These are phyloP conservation scores for Luffa aegyptiaca DNA, from an alignment of 306 rosid genomes.

Conservation along the genomic window DNA sequence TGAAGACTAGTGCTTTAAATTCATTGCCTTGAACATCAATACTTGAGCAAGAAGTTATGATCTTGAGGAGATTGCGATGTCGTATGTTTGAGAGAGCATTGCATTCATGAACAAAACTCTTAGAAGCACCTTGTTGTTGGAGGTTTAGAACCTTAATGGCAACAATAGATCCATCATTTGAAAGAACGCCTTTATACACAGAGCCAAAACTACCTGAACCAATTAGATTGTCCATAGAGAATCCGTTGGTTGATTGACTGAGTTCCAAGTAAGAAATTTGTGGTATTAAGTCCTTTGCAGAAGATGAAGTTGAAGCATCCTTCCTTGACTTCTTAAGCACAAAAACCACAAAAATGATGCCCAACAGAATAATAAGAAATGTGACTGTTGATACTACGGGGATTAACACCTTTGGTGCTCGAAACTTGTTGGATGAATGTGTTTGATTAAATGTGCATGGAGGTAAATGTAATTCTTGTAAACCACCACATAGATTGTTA, in stretches of 20 bases:
- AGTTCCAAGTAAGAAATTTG: slow-evolving; percentile 16
- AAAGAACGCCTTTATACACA: slow-evolving; percentile 23
- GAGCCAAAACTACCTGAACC: slow-evolving; percentile 32
- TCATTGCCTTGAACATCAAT: slow-evolving; percentile 24
- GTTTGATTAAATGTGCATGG: background rate
- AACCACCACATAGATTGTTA: slow-evolving; percentile 25
- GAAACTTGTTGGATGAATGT: slow-evolving; percentile 1
- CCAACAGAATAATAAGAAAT: background rate
- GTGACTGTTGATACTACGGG: background rate
- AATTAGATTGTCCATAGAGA: slow-evolving; percentile 17
- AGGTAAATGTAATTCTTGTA: slow-evolving; percentile 14
- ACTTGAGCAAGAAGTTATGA: slow-evolving; percentile 27
- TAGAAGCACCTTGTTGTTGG: slow-evolving; percentile 25
- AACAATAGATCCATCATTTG: background rate
- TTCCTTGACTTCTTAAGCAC: slow-evolving; percentile 7
- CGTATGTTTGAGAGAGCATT: slow-evolving; percentile 13
- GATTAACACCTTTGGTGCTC: background rate
- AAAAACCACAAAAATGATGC: background rate
- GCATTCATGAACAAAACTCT: slow-evolving; percentile 33
- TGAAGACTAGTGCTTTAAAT: slow-evolving; percentile 25
- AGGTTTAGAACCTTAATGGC: slow-evolving; percentile 34
- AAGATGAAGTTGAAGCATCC: background rate
- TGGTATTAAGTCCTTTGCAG: background rate
- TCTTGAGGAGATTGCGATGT: slow-evolving; percentile 34
- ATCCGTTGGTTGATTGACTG: background rate